Evolutionary conservation across 2,329 filamentous ascomycete genomes (phyloP), one percentile per base, ranked within the genome.

Genomic region (Neofusicoccum ribis): DNA sequence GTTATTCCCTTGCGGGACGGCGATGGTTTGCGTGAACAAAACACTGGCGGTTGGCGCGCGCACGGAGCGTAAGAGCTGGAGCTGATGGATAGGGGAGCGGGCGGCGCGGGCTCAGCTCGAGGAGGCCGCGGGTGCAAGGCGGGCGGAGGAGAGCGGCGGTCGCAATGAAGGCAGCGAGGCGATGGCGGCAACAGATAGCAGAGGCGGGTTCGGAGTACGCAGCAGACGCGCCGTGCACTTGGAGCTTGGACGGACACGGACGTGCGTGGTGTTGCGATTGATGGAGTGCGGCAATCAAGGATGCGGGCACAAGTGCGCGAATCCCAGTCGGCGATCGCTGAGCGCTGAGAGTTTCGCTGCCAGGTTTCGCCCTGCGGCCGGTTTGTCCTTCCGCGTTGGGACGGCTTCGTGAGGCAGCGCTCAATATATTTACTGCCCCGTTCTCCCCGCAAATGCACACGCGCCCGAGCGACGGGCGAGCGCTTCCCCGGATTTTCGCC

Each of bases 401-500:
- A 34, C 52, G 12, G 4, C 6, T 27, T 14, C 9, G 20, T n/a
- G 39, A 11, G 27, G n/a, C 47, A 15, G 15, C 11, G 23, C 12
- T 14, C 31, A 49, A 49, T 49, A 49, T 49, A 49, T 11, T 27
- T 9, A 6, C 52, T 36, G n/a, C 23, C 23, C 31, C 5, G 27
- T 31, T 43, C 37, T 20, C 56, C 56, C 56, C 43, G 56, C 56
- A 60, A 47, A 60, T 47, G 12, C 43, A 37, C 56, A 15, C 61
- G 61, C 50, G 49, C 49, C 59, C 59, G 59, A 51, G 46, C 59
- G 23, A n/a, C 39, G 44, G 37, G 43, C 58, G 36, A 47, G 47
- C 46, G n/a, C 23, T 63, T 52, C 60, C 60, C 60, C 60, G 49
- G 60, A 63, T 63, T 63, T 56, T 34, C 50, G 11, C 56, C 41